Conservation (phyloP, 192 early-diverging fungal species). For the Mortierella antarctica region DNA sequence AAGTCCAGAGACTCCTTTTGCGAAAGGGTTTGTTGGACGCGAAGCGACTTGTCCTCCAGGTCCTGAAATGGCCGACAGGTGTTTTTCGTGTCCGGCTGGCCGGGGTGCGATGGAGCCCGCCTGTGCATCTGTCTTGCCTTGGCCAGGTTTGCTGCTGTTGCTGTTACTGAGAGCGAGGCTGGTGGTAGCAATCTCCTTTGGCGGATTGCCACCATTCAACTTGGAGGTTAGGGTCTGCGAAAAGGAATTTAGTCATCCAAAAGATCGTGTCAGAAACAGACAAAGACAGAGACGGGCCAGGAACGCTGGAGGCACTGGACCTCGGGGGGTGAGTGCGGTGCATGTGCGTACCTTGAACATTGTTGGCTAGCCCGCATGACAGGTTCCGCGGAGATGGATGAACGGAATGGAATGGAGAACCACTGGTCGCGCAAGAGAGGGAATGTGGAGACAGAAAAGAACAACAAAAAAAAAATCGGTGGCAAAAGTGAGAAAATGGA, state of each 20-base stretch:
- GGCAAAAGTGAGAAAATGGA: neutral
- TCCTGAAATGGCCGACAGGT: neutral
- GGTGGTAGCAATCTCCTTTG: constrained; percentile 1
- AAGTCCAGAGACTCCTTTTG: constrained; percentile 6
- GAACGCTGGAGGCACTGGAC: neutral
- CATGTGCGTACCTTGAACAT: constrained; percentile 22
- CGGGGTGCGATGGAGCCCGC: no score
- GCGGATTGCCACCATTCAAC: constrained; percentile 29
- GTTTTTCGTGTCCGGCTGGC: neutral
- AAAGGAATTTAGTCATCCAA: no score
- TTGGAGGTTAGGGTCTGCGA: constrained; percentile 17
- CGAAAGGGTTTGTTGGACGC: constrained; percentile 18
- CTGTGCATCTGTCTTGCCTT: neutral
- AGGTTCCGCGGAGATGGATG: neutral
- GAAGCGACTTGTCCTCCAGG: neutral
- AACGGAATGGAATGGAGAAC: neutral
- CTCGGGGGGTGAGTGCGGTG: neutral
- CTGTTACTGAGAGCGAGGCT: neutral
- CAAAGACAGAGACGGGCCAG: neutral
- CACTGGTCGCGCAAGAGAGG: neutral
- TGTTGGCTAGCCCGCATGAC: constrained; percentile 15
- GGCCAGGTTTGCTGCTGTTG: neutral
- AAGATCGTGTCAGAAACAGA: neutral
- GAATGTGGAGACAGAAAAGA: neutral
- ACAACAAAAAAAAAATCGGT: neutral